Evolutionary conservation across 2,329 filamentous ascomycete genomes (phyloP).

Genomic region (Massarina eburnea): DNA sequence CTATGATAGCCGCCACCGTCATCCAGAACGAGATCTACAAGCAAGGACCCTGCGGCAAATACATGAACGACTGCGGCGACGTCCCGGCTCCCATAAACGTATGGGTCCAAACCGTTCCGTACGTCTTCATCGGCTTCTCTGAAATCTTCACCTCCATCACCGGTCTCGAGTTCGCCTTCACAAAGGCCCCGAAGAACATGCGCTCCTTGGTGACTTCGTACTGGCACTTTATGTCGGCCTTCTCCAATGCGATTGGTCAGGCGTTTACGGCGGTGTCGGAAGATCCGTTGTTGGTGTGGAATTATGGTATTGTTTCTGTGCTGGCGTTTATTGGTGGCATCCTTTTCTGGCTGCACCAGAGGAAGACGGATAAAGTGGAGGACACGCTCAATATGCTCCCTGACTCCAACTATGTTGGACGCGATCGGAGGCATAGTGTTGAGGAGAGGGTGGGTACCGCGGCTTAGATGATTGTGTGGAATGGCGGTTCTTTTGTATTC

Average conservation of each 20-base stretch:
- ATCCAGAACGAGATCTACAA: slow-evolving; percentile 65
- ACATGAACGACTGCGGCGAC: slow-evolving; percentile 56
- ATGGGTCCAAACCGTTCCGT: slow-evolving; percentile 54
- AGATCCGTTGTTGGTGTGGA: slow-evolving; percentile 70
- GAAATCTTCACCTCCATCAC: slow-evolving; percentile 62
- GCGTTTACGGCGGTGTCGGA: slow-evolving; percentile 63
- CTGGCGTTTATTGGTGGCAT: slow-evolving; percentile 64
- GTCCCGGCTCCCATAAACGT: slow-evolving; percentile 65
- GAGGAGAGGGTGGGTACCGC: background rate
- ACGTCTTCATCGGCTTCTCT: slow-evolving; percentile 57
- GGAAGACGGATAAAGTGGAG: slow-evolving; percentile 66
- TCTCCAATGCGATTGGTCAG: slow-evolving; percentile 71
- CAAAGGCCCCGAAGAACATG: slow-evolving; percentile 79
- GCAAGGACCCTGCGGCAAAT: slow-evolving; percentile 60
- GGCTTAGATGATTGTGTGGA: no score
- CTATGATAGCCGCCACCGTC: slow-evolving; percentile 55
- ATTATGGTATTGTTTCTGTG: slow-evolving; percentile 66
- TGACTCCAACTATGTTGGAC: slow-evolving; percentile 38
- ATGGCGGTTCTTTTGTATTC: no score
- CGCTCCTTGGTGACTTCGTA: slow-evolving; percentile 71
- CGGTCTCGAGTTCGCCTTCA: slow-evolving; percentile 74
- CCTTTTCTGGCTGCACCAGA: slow-evolving; percentile 70
- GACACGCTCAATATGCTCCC: slow-evolving; percentile 67
- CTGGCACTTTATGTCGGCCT: slow-evolving; percentile 70
- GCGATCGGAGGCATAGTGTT: slow-evolving; percentile 31